A percentile compares a stretch with the other conserved stretches of the same genome.
These are phyloP conservation scores for Cryphonectria naterciae DNA, from an alignment of 2,329 filamentous ascomycete genomes.

Conservation along the genomic window DNA sequence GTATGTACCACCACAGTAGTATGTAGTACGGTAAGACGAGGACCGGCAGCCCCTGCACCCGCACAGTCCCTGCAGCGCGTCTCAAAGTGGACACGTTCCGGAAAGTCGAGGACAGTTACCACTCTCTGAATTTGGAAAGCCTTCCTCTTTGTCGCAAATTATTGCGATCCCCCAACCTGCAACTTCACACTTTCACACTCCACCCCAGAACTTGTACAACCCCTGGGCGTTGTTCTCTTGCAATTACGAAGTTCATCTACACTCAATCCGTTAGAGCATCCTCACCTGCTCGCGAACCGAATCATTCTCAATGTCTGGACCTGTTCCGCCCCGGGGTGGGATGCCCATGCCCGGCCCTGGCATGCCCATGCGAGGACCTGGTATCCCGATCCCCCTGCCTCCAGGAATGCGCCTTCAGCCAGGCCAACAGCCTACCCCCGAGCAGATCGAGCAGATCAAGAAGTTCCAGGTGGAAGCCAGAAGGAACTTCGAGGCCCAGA, in stretches of 20 bases:
- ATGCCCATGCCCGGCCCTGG: slow-evolving; percentile 24
- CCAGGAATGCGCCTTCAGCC: slow-evolving; percentile 35
- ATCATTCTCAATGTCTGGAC: slow-evolving; percentile 16
- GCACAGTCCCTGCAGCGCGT: slow-evolving; percentile 10
- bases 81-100: slow-evolving; percentile 17
- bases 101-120: slow-evolving; percentile 5
- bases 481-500: slow-evolving; percentile 69
- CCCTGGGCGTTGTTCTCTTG: neutral
- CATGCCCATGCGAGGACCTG: slow-evolving; percentile 24
- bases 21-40: neutral
- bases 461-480: slow-evolving; percentile 22
- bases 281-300: neutral
- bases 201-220: neutral
- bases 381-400: slow-evolving; percentile 31
- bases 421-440: slow-evolving; percentile 56
- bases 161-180: neutral
- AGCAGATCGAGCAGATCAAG: slow-evolving; percentile 74
- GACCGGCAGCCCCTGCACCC: neutral
- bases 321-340: slow-evolving; percentile 23
- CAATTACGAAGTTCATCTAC: neutral
- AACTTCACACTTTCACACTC: neutral
- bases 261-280: too few relatives aligned
- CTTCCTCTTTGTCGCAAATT: neutral
- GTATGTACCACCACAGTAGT: neutral
- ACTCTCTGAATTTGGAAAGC: neutral